phyloP scores from a whole-genome alignment of 2,329 filamentous ascomycete species.

The Microdochium paspali region DNA sequence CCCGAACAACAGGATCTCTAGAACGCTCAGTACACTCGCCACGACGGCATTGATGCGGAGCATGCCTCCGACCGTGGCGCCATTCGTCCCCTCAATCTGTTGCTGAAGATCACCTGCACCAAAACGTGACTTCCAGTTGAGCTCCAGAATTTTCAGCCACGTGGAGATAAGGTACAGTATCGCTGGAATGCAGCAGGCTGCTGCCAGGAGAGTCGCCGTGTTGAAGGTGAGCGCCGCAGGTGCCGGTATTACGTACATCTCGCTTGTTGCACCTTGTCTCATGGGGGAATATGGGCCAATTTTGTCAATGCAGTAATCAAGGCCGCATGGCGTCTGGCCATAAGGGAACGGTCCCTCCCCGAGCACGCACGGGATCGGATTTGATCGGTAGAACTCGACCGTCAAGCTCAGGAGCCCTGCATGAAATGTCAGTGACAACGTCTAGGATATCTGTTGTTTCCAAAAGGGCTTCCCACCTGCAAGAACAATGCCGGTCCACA shows the following conservation, averaged over 20 bases:
- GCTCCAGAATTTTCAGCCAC: slow-evolving; percentile 54
- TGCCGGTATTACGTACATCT: slow-evolving; percentile 54
- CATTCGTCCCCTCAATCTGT: slow-evolving; percentile 42
- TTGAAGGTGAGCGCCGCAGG: slow-evolving; percentile 47
- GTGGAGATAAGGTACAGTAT: slow-evolving; percentile 52
- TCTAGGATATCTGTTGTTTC: not conserved
- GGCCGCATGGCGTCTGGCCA: slow-evolving; percentile 27
- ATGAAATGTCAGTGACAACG: not conserved
- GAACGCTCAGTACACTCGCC: slow-evolving; percentile 39
- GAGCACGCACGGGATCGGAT: slow-evolving; percentile 29
- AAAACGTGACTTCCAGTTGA: slow-evolving; percentile 45
- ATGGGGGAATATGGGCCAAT: slow-evolving; percentile 44
- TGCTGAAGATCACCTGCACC: slow-evolving; percentile 23
- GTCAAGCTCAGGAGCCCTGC: slow-evolving; percentile 49
- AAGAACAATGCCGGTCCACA: slow-evolving; percentile 54
- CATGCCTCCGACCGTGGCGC: slow-evolving; percentile 40
- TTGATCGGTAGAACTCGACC: slow-evolving; percentile 53
- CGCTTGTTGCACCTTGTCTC: slow-evolving; percentile 42
- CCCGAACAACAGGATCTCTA: slow-evolving; percentile 50
- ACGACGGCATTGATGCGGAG: slow-evolving; percentile 46
- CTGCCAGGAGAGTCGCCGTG: slow-evolving; percentile 49
- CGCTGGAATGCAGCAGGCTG: slow-evolving; percentile 56
- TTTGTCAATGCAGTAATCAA: slow-evolving; percentile 31
- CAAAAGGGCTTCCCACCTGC: slow-evolving; percentile 31
- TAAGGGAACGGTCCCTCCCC: slow-evolving; percentile 26